These are phyloP conservation scores for Eutrema salsugineum DNA, from an alignment of 441 rosid genomes.

Conservation along the genomic window DNA sequence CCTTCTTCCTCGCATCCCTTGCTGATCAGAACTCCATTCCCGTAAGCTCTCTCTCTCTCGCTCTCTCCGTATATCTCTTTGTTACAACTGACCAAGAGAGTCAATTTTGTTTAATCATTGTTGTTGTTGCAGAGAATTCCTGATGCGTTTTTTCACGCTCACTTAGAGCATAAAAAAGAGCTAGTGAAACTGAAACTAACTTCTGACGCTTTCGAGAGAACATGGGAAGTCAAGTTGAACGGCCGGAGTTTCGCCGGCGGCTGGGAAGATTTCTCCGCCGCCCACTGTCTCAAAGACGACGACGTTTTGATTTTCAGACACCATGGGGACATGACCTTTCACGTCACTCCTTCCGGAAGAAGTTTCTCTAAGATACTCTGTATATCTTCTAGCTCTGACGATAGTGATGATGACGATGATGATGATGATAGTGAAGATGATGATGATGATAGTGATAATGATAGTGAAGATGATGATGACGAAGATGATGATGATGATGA, in stretches of 20 bases:
- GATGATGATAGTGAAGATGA: not conserved
- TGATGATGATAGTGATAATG: not conserved
- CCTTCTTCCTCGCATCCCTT: not conserved
- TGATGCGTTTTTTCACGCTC: not conserved
- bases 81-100: not conserved
- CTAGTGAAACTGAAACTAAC: not conserved
- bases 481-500: not conserved
- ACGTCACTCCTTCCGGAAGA: conserved; percentile 1
- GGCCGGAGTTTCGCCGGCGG: conserved; percentile 5
- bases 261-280: conserved; percentile 16
- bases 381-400: not conserved
- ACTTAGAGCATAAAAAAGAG: not conserved
- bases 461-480: not conserved
- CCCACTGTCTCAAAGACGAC: not conserved
- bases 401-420: not conserved
- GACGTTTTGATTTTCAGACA: conserved; percentile 4
- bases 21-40: not conserved
- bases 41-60: not conserved
- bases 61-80: no score
- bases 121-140: not conserved
- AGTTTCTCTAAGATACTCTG: not conserved
- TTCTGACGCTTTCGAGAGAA: conserved; percentile 4
- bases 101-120: not conserved
- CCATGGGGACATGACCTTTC: not conserved
- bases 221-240: conserved; percentile 12